phyloP scores from a whole-genome alignment of 306 rosid species.

The Gastrolobium bilobum region DNA sequence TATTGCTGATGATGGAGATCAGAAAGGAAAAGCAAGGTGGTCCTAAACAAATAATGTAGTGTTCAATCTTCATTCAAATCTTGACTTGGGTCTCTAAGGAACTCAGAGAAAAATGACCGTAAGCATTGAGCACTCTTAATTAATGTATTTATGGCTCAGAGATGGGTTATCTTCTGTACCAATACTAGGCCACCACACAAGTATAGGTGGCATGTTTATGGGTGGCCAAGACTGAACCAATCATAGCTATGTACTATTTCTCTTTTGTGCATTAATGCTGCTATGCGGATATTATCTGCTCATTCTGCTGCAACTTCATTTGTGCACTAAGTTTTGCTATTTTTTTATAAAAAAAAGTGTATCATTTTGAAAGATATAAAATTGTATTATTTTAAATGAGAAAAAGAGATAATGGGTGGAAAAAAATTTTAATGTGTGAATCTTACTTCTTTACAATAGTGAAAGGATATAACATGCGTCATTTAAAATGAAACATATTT shows the following conservation, averaged over 20 bases:
- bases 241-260: conserved; percentile 43
- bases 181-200: conserved; percentile 5
- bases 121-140: conserved; percentile 53
- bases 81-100: conserved; percentile 37
- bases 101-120: conserved; percentile 34
- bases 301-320: conserved; percentile 22
- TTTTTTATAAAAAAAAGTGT: no score
- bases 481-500: no score
- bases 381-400: no score
- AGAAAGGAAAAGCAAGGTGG: conserved; percentile 44
- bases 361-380: no score
- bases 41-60: conserved; percentile 42
- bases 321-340: no score
- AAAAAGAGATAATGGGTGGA: no score
- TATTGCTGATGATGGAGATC: conserved; percentile 44
- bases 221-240: conserved; percentile 28
- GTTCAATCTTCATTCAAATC: not conserved
- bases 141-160: conserved; percentile 11
- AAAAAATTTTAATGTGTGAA: no score
- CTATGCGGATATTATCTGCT: conserved; percentile 24
- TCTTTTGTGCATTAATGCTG: conserved; percentile 22
- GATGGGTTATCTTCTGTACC: not conserved
- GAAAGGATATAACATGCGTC: no score
- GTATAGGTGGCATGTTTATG: conserved; percentile 25
- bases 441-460: no score